These are phyloP conservation scores for Ascochyta clinopodiicola DNA, from an alignment of 2,329 filamentous ascomycete species.

Conservation along the genomic window DNA sequence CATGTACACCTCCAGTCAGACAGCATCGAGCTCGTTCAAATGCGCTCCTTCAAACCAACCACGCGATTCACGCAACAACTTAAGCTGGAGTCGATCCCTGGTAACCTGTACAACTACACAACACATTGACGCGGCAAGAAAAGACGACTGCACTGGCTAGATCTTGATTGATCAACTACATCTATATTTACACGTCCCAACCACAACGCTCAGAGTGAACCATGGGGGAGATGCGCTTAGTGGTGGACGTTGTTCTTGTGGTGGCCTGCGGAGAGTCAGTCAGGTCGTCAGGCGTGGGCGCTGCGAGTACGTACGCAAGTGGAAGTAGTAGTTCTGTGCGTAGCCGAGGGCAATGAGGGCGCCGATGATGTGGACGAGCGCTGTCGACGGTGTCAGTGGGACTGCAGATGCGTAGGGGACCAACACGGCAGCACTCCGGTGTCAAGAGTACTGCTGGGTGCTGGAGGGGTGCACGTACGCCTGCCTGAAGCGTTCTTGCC, in stretches of 20 bases:
- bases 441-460: background rate
- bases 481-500: conserved; percentile 88
- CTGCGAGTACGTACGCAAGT: conserved; percentile 77
- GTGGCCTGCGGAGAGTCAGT: conserved; percentile 70
- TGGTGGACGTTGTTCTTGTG: conserved; percentile 99
- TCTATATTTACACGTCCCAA: conserved; percentile 48
- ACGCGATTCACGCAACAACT: too few species aligned
- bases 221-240: conserved; percentile 58
- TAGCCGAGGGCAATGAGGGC: conserved; percentile 84
- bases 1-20: background rate
- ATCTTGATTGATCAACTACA: conserved; percentile 47
- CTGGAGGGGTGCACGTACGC: conserved; percentile 69
- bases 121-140: too few species aligned
- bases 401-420: background rate
- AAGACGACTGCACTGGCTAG: conserved; percentile 24
- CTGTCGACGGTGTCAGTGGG: conserved; percentile 57
- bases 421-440: background rate
- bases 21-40: background rate
- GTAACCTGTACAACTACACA: too few species aligned
- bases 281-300: conserved; percentile 6
- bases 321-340: conserved; percentile 99
- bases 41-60: too few species aligned
- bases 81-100: too few species aligned
- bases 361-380: conserved; percentile 84
- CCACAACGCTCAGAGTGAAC: conserved; percentile 23